Base-by-base conservation (phyloP, 495 filamentous ascomycete species). In the Xylaria castorea region DNA sequence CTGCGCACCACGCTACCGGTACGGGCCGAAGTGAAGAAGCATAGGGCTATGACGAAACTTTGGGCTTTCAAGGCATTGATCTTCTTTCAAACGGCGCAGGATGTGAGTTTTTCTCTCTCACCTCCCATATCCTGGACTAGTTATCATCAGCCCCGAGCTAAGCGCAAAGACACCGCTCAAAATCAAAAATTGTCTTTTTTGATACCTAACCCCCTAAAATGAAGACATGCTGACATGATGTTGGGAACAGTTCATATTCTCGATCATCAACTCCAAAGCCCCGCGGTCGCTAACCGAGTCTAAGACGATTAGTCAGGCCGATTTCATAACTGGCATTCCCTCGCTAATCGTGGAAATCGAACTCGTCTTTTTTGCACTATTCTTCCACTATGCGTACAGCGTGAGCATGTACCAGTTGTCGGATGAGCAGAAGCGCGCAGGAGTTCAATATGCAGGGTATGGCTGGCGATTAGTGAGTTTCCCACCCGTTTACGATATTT, bases 391-490 rank as follows among this genome's bases (percentile, higher is more conserved):
- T 22, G 63, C 70, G 16, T 71, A 71, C 11, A 57, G 62, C 22
- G 58, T 53, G 12, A 60, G 68, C 68, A 27, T 62, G 58, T 70
- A 70, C 46, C 58, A 53, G 68, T 22, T 70, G n/a, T 70, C 68
- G 7, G 44, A 50, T 4, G 58, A 63, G 44, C 57, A 70, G 58
- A 63, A 70, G n/a, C 40, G 20, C 0, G 58, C 57, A 7, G 68
- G 68, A 48, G 42, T 16, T 32, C 58, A 63, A 3, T 70, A 70
- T n/a, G 44, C n/a, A 20, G n/a, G 68, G 1, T 70, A 70, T 11
- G 68, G 68, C 32, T 70, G 68, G 68, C 68, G 68, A 51, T 36
- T 70, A 46, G 68, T 70, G 46, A 63, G 68, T 70, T 20, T n/a
- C 34, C 16, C 58, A 38, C 38, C 5, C 34, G 3, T 61, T 7